phyloP scores from a whole-genome alignment of 2,329 filamentous ascomycete species.

The Xylariomycetidae sp. region DNA sequence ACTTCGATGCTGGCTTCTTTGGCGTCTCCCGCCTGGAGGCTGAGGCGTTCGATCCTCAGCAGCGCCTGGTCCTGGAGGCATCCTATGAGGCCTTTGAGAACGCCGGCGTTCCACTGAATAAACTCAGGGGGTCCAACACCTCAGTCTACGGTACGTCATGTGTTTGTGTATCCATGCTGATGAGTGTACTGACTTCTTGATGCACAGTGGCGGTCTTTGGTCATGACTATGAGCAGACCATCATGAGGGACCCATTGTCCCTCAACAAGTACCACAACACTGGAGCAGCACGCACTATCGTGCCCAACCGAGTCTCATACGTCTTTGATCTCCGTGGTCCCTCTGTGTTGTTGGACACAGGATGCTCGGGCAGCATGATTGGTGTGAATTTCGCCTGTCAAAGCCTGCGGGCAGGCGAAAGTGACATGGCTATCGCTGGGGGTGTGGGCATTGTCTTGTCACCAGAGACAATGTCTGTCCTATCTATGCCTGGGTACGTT shows the following conservation, averaged over 20 bases:
- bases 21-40: slow-evolving; percentile 7
- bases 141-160: too few species aligned
- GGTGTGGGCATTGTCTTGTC: background rate
- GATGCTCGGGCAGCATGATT: background rate
- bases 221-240: slow-evolving; percentile 5
- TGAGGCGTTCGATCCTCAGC: slow-evolving; percentile 7
- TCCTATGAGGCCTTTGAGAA: slow-evolving; percentile 9
- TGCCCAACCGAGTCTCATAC: slow-evolving; percentile 8
- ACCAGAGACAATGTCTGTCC: too few species aligned
- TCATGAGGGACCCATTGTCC: slow-evolving; percentile 6
- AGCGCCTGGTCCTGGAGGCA: slow-evolving; percentile 6
- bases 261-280: slow-evolving; percentile 5
- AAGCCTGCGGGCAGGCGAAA: background rate
- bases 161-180: too few species aligned
- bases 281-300: slow-evolving; percentile 4
- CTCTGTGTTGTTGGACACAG: background rate
- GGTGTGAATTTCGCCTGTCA: background rate
- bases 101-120: slow-evolving; percentile 5
- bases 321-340: slow-evolving; percentile 8
- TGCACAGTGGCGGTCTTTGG: slow-evolving; percentile 8
- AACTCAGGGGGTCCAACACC: slow-evolving; percentile 4
- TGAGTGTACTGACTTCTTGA: too few species aligned
- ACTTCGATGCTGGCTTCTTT: slow-evolving; percentile 8
- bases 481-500: too few species aligned
- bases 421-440: background rate